These are phyloP conservation scores for Clitocybe nebularis DNA, from an alignment of 1,284 basidiomycete genomes.

Conservation along the genomic window DNA sequence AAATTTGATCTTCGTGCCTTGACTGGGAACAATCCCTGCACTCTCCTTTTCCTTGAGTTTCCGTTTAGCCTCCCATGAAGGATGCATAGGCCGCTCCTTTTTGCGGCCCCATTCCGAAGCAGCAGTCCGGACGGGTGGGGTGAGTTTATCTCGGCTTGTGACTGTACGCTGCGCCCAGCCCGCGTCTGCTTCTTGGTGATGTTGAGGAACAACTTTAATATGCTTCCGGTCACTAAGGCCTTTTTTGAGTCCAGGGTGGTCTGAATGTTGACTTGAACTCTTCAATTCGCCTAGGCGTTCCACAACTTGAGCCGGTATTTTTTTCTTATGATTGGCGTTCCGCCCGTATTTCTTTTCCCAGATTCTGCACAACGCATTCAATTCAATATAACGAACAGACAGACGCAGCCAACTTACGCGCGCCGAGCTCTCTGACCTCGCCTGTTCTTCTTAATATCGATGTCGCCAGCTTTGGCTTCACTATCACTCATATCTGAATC, in stretches of 20 bases:
- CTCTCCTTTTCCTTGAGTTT: slow-evolving; percentile 66
- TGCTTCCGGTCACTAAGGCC: slow-evolving; percentile 1
- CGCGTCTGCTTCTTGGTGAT: slow-evolving; percentile 22
- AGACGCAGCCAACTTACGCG: slow-evolving; percentile 60
- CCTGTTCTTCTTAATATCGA: slow-evolving; percentile 74
- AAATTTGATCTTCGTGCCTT: slow-evolving; percentile 70
- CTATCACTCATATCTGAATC: slow-evolving; percentile 77
- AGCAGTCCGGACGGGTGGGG: not conserved
- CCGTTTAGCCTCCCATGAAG: slow-evolving; percentile 91
- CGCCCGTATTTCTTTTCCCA: slow-evolving; percentile 97
- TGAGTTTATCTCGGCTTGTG: slow-evolving; percentile 1
- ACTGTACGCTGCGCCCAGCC: slow-evolving; percentile 22
- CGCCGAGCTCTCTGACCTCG: slow-evolving; percentile 88
- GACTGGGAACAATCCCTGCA: slow-evolving; percentile 50
- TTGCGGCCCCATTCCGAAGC: slow-evolving; percentile 7
- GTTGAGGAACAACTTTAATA: slow-evolving; percentile 15
- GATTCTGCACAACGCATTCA: slow-evolving; percentile 53
- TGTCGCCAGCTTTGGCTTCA: slow-evolving; percentile 55
- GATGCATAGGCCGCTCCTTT: slow-evolving; percentile 62
- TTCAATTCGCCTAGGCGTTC: slow-evolving; percentile 6
- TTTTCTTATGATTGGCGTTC: slow-evolving; percentile 88
- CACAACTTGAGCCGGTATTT: slow-evolving; percentile 32
- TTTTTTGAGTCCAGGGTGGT: not conserved
- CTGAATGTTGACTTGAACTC: not conserved
- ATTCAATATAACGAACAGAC: slow-evolving; percentile 10